Evolutionary conservation across 192 early-diverging fungal species (phyloP).

Genomic region (Umbelopsis sp.): DNA sequence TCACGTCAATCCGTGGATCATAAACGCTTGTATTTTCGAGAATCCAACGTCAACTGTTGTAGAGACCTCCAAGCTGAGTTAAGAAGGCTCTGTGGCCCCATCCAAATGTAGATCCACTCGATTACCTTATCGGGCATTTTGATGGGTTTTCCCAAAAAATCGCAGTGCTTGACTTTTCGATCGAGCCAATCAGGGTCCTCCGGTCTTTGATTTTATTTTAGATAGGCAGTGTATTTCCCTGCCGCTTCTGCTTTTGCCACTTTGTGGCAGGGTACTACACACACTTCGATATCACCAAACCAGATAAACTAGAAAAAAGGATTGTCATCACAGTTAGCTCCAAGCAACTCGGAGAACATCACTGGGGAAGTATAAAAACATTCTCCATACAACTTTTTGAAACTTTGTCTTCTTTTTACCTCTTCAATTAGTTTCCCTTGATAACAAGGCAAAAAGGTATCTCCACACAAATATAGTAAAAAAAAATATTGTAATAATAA

Average conservation of each 20-base stretch:
- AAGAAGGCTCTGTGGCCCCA: background rate
- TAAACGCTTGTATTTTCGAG: background rate
- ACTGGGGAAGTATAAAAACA: too few species aligned
- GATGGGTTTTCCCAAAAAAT: background rate
- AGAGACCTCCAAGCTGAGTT: background rate
- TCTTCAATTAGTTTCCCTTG: too few species aligned
- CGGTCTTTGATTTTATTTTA: background rate
- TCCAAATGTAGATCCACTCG: background rate
- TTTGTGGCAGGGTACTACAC: background rate
- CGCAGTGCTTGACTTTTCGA: background rate
- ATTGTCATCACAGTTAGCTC: too few species aligned
- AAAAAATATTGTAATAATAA: too few species aligned
- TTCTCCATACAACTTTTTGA: too few species aligned
- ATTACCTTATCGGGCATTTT: slow-evolving; percentile 8
- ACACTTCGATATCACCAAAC: background rate
- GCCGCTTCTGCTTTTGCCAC: background rate
- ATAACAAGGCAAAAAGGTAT: too few species aligned
- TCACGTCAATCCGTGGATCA: background rate
- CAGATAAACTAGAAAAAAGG: too few species aligned
- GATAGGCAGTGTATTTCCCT: background rate
- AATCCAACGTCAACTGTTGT: background rate
- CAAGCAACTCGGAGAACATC: too few species aligned
- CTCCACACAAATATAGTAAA: too few species aligned
- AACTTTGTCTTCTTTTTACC: too few species aligned
- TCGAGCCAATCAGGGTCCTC: slow-evolving; percentile 2